Evolutionary conservation across 1,139 yeast species (phyloP).

Genomic region (Chernovozyma aurita): DNA sequence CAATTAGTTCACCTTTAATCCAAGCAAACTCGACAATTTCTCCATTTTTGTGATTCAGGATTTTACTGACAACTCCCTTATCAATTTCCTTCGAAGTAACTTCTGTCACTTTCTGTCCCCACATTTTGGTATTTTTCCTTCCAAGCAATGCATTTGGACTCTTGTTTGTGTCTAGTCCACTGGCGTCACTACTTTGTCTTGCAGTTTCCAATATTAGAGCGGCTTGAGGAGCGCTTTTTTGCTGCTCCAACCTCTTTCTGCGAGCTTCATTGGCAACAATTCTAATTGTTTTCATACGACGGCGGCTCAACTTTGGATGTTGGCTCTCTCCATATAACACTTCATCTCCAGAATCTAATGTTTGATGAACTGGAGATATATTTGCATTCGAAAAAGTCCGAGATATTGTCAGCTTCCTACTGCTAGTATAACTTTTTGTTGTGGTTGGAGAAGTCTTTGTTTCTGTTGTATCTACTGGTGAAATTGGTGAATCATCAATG

Average conservation of each 20-base stretch:
- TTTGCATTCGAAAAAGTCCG: slow-evolving; percentile 47
- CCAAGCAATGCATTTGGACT: slow-evolving; percentile 35
- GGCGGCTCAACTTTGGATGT: slow-evolving; percentile 24
- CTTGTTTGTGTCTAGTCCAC: not conserved
- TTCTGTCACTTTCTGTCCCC: slow-evolving; percentile 95
- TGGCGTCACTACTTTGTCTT: not conserved
- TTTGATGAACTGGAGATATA: slow-evolving; percentile 32
- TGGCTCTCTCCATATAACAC: slow-evolving; percentile 29
- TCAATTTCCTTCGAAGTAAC: slow-evolving; percentile 73
- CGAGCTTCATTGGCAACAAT: slow-evolving; percentile 89
- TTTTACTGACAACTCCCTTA: slow-evolving; percentile 52
- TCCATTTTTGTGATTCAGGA: slow-evolving; percentile 58
- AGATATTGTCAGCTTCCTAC: slow-evolving; percentile 36
- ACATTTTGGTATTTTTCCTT: slow-evolving; percentile 86
- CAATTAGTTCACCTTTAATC: slow-evolving; percentile 96
- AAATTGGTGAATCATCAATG: slow-evolving; percentile 70
- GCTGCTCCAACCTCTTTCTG: slow-evolving; percentile 44
- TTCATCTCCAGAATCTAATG: slow-evolving; percentile 28
- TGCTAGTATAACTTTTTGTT: no score
- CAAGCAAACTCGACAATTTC: slow-evolving; percentile 85
- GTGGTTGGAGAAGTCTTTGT: slow-evolving; percentile 8
- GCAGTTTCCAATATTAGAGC: not conserved
- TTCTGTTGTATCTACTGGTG: slow-evolving; percentile 30
- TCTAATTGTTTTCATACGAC: slow-evolving; percentile 75
- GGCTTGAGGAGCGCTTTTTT: slow-evolving; percentile 7